A percentile compares a stretch with the other conserved stretches of the same genome.
phyloP scores from a whole-genome alignment of 1,284 basidiomycete species.

The Cutaneotrichosporon mucoides region DNA sequence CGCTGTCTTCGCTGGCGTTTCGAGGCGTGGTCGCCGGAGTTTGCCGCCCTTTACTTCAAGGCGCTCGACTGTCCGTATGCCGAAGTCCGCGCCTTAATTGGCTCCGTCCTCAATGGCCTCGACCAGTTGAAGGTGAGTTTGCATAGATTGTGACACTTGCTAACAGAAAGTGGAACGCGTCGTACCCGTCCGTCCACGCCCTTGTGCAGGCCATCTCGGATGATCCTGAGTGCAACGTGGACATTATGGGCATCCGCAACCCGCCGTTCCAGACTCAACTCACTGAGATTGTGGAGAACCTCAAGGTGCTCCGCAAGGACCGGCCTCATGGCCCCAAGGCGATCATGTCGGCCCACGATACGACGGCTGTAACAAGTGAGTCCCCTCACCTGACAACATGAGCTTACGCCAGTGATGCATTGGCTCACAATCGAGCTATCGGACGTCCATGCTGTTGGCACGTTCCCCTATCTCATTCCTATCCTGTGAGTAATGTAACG shows the following conservation, averaged over 20 bases:
- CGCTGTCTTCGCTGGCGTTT: conserved; percentile 74
- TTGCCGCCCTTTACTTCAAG: conserved; percentile 66
- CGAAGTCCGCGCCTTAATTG: conserved; percentile 71
- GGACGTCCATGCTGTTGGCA: conserved; percentile 67
- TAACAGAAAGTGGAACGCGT: conserved; percentile 57
- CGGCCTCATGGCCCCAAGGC: conserved; percentile 80
- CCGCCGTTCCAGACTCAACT: conserved; percentile 60
- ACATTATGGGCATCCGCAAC: conserved; percentile 69
- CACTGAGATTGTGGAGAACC: conserved; percentile 55
- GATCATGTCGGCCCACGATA: conserved; percentile 82
- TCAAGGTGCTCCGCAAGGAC: conserved; percentile 66
- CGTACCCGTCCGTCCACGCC: conserved; percentile 62
- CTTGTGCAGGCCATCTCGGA: conserved; percentile 63
- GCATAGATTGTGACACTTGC: too few species aligned
- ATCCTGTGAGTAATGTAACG: conserved; percentile 76
- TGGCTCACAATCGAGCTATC: conserved; percentile 70
- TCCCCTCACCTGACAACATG: neutral
- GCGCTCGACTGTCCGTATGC: conserved; percentile 76
- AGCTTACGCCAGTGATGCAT: conserved; percentile 55
- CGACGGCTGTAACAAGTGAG: conserved; percentile 59
- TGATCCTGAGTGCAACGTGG: conserved; percentile 55
- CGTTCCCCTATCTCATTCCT: conserved; percentile 69
- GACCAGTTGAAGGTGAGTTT: conserved; percentile 59
- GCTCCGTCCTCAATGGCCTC: conserved; percentile 63
- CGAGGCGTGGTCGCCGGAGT: conserved; percentile 62